phyloP scores from a whole-genome alignment of 2,329 filamentous ascomycete genomes.

The Trichoderma cornu-damae region DNA sequence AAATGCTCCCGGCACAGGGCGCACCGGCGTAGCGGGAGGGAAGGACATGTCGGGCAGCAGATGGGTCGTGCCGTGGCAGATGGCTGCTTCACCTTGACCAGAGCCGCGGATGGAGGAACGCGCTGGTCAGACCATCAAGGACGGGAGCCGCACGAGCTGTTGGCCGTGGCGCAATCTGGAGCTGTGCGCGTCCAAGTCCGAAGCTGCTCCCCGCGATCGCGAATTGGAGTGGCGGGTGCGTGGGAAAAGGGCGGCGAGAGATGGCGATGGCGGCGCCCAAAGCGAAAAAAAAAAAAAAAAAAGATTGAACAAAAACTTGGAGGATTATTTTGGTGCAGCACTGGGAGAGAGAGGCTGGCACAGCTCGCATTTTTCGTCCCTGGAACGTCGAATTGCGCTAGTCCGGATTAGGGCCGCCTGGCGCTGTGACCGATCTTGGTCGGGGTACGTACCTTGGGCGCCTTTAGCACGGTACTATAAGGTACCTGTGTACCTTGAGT shows the following conservation, averaged over 20 bases:
- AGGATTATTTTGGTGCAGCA: constrained; percentile 18
- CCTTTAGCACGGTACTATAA: no score
- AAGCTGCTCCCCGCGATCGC: constrained; percentile 18
- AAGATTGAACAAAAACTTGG: neutral
- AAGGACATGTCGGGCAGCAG: constrained; percentile 47
- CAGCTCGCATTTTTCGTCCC: constrained; percentile 18
- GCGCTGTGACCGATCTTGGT: neutral
- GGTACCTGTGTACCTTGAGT: no score
- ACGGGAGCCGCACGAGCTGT: constrained; percentile 22
- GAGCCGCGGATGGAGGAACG: constrained; percentile 25
- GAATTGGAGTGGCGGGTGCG: constrained; percentile 5
- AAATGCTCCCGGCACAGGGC: constrained; percentile 70
- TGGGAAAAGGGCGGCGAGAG: neutral
- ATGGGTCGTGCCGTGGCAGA: constrained; percentile 20
- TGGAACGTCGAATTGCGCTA: constrained; percentile 14
- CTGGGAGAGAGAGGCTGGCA: constrained; percentile 19
- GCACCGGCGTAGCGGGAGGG: constrained; percentile 58
- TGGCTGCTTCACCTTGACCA: constrained; percentile 26
- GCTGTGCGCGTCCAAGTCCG: constrained; percentile 8
- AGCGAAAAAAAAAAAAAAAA: no score
- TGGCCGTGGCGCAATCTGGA: constrained; percentile 10
- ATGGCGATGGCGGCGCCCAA: constrained; percentile 14
- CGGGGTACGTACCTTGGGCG: neutral
- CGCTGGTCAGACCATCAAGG: constrained; percentile 30
- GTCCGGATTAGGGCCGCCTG: constrained; percentile 9